Conservation (phyloP, 1,139 yeast species). For the Kodamaea arcana region DNA sequence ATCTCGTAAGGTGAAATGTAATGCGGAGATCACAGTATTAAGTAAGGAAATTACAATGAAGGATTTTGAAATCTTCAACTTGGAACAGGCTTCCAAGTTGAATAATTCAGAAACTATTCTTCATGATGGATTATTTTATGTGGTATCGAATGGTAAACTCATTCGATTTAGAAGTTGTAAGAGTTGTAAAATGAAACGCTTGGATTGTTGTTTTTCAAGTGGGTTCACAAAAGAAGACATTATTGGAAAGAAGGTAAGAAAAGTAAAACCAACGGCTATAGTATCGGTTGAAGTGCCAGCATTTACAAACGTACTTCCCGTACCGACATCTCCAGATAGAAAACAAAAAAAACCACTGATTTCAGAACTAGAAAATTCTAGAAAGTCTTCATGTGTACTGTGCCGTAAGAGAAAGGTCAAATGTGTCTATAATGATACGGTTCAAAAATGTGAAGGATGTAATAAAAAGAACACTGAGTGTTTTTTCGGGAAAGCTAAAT, state of each 20-base stretch:
- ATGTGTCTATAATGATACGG: conserved; percentile 28
- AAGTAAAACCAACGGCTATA: conserved; percentile 1
- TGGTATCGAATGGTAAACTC: conserved; percentile 31
- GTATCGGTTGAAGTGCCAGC: not conserved
- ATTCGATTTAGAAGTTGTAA: conserved; percentile 49
- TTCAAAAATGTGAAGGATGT: conserved; percentile 36
- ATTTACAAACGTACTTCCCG: not conserved
- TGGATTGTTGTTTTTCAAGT: conserved; percentile 49
- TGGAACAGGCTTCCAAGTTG: conserved; percentile 5
- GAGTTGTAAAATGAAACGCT: conserved; percentile 42
- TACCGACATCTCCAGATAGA: not conserved
- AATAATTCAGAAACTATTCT: conserved; percentile 9
- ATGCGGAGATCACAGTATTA: conserved; percentile 50
- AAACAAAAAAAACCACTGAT: not conserved
- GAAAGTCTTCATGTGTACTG: conserved; percentile 34
- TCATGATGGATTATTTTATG: conserved; percentile 8
- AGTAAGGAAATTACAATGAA: conserved; percentile 2
- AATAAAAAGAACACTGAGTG: conserved; percentile 32
- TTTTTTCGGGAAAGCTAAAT: conserved; percentile 20
- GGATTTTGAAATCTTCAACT: conserved; percentile 3
- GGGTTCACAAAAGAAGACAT: conserved; percentile 62
- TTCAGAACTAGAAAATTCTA: conserved; percentile 9
- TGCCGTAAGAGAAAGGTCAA: conserved; percentile 39
- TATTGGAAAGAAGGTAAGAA: conserved; percentile 18
- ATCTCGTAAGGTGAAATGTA: conserved; percentile 69